Evolutionary conservation across 139 green algal species (phyloP), one percentile per base, ranked within the genome.

Genomic region (Gonium pectorale): DNA sequence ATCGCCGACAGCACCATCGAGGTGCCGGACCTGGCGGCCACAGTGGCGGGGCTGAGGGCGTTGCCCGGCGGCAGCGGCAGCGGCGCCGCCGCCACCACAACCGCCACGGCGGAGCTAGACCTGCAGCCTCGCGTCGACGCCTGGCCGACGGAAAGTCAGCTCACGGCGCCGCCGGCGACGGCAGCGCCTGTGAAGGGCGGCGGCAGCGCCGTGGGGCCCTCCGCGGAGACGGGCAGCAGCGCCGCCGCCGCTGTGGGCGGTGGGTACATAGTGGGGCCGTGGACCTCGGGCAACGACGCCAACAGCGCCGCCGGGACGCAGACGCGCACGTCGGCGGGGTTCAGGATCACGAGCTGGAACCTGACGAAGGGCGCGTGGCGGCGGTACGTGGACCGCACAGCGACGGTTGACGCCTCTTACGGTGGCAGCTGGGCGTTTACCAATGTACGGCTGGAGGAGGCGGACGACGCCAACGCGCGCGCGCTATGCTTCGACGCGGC

Each of bases 401-500:
- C n/a, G n/a, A n/a, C n/a, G n/a, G n/a, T n/a, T n/a, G n/a, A n/a
- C n/a, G n/a, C n/a, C n/a, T n/a, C n/a, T n/a, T n/a, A n/a, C n/a
- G n/a, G n/a, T n/a, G n/a, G n/a, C n/a, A n/a, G n/a, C n/a, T 82
- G 75, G 75, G 17, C 5, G 40, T 72, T 82, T 40, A 17, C 27
- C 27, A 26, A 35, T 22, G 75, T 82, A 19, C 17, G 35, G 8
- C 59, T 82, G 75, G 51, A 46, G 40, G 59, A 82, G 60, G 59
- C 75, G 17, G 24, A 60, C 17, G 44, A 35, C 26, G 60, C 59
- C 3, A 71, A 72, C 40, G 41, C 33, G 29, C 59, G 59, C 17
- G 29, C 75, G 75, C 3, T 82, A 41, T 82, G 75, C 43, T 82
- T 82, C 29, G 59, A 26, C 6, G 75, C 29, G n/a, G 75, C 75